A percentile compares a stretch with the other conserved stretches of the same genome.
phyloP scores from a whole-genome alignment of 2,329 filamentous ascomycete species.

The Botryotinia globosa region DNA sequence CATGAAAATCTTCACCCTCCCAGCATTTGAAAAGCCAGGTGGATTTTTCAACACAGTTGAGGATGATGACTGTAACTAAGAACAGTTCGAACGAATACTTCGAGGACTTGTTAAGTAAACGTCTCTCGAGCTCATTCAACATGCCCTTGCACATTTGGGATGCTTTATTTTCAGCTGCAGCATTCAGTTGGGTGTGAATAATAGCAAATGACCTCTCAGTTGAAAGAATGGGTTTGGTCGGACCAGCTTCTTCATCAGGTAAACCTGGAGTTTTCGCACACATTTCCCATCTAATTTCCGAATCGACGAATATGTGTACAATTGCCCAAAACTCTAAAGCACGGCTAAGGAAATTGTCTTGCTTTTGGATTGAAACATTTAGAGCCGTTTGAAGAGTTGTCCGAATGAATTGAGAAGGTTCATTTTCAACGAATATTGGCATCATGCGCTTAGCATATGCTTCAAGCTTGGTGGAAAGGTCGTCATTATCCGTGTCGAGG shows the following conservation, averaged over 20 bases:
- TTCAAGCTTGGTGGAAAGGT: constrained; percentile 58
- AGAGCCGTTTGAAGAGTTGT: constrained; percentile 54
- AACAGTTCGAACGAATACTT: constrained; percentile 55
- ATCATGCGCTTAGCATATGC: constrained; percentile 58
- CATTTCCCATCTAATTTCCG: constrained; percentile 58
- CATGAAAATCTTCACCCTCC: constrained; percentile 54
- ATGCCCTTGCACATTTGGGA: constrained; percentile 57
- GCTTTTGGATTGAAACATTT: constrained; percentile 46
- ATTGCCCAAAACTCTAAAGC: constrained; percentile 63
- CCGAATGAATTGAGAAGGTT: constrained; percentile 59
- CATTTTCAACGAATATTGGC: constrained; percentile 55
- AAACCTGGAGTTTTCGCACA: constrained; percentile 25
- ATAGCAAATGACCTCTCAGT: constrained; percentile 48
- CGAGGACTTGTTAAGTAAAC: constrained; percentile 57
- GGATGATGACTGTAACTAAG: constrained; percentile 58
- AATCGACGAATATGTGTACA: constrained; percentile 60
- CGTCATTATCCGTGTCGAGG: constrained; percentile 59
- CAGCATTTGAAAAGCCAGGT: constrained; percentile 68
- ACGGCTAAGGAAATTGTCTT: constrained; percentile 54
- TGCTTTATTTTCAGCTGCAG: constrained; percentile 62
- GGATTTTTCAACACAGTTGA: constrained; percentile 65
- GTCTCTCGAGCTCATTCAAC: constrained; percentile 58
- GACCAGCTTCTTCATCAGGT: constrained; percentile 26
- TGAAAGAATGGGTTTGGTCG: constrained; percentile 26
- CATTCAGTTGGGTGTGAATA: constrained; percentile 62